A percentile compares a stretch with the other conserved stretches of the same genome.
Evolutionary conservation across 169 alveolate genomes (phyloP).

Genomic region (Plasmodium fragile): DNA sequence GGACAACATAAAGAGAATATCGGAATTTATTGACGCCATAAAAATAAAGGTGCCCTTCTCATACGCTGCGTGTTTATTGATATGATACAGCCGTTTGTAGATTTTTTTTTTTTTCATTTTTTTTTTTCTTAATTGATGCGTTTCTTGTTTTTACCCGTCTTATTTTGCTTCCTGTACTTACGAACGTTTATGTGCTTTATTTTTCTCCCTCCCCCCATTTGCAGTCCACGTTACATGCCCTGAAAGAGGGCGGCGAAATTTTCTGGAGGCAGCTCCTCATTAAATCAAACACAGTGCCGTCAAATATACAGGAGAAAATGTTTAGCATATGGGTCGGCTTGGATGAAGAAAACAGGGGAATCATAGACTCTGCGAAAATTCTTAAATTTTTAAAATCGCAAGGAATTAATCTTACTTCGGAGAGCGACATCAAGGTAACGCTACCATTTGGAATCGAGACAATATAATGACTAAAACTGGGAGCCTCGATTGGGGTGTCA

Average conservation of each 20-base stretch:
- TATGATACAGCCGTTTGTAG: neutral
- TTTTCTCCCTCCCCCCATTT: slow-evolving; percentile 10
- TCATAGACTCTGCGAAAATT: slow-evolving; percentile 77
- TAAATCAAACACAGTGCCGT: slow-evolving; percentile 76
- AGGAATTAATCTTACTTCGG: slow-evolving; percentile 77
- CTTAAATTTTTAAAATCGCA: slow-evolving; percentile 78
- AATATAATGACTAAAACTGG: neutral
- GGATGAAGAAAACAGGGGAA: slow-evolving; percentile 82
- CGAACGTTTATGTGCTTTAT: neutral
- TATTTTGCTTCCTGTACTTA: neutral
- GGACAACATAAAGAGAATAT: slow-evolving; percentile 72
- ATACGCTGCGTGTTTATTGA: neutral
- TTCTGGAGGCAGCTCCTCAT: slow-evolving; percentile 81
- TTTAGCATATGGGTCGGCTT: slow-evolving; percentile 79
- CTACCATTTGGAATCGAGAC: neutral
- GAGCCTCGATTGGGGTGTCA: neutral
- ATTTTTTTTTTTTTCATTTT: neutral
- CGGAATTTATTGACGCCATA: slow-evolving; percentile 75
- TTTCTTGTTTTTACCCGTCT: neutral
- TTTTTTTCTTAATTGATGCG: neutral
- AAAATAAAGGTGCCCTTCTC: slow-evolving; percentile 38
- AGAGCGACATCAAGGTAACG: slow-evolving; percentile 77
- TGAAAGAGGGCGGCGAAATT: slow-evolving; percentile 82
- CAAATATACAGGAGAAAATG: slow-evolving; percentile 77
- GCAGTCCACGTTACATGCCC: slow-evolving; percentile 81